Evolutionary conservation across 2,329 filamentous ascomycete genomes (phyloP), one percentile per base, ranked within the genome.

Genomic region (Cytospora piceae): DNA sequence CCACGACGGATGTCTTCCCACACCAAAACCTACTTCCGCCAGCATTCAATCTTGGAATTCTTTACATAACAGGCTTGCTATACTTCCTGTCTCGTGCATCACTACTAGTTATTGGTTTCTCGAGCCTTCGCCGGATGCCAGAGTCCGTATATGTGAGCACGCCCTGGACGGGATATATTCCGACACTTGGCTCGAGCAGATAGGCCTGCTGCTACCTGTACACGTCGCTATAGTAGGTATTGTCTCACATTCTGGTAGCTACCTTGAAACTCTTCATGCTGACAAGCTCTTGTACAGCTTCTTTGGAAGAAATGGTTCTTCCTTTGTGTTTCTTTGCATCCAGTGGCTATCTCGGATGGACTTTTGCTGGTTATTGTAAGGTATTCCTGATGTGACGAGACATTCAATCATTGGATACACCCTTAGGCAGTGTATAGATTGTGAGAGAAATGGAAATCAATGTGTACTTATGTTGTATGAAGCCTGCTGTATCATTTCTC

Each of bases 231-330:
- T 17, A 22, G 42, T 46, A 53, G 11, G 15, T 29, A 7, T 15
- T 52, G 6, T 27, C 9, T 12, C 11, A 29, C 4, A 2, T 6
- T 20, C 15, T 49, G 42, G 12, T 49, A 12, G 11, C 32, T 34
- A 34, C 32, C 8, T 11, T 34, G 31, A 39, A 34, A 34, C 8
- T 49, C 7, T 49, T 29, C 17, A 22, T 6, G 42, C 17, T 49
- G 42, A 49, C 67, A 84, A 77, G 49, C 88, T 88, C 65, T 79
- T 75, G 58, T 34, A 14, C 32, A 11, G 32, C 12, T 34, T 34
- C 12, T 34, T n/a, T n/a, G n/a, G 32, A 34, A 29, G 3, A 29
- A 29, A 29, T 5, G 27, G 5, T 29, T 29, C 27, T 29, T 29
- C 3, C 27, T 29, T 29, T 29, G 27, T 29, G 27, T 29, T 3